Base-by-base conservation (phyloP, 176 grass and related monocot species). In the Cenchrus americanus region DNA sequence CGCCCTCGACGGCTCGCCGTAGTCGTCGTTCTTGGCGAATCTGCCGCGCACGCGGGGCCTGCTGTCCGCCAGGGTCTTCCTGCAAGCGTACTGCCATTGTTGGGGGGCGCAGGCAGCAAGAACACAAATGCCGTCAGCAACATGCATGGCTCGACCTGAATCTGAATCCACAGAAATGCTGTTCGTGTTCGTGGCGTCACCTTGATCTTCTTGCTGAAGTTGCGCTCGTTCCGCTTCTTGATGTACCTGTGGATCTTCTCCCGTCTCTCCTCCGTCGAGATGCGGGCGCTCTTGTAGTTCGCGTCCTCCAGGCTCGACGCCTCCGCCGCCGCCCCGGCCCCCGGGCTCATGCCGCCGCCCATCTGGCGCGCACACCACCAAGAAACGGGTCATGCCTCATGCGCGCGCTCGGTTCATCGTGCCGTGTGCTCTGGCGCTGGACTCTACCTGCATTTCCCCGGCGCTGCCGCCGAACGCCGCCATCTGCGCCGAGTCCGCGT, bases 131-230 rank as follows among this genome's bases (percentile, higher is more conserved):
- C 14, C 40, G 72, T 89, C 65, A 85, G 81, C 6, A 42, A 27
- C n/a, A 60, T 10, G 13, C 51, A 23, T 54, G 54, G 43, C 26
- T 8, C 51, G 47, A 47, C 3, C 5, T 11, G n/a, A 42, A 53
- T 73, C 3, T 27, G 17, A 50, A 62, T 67, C 52, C 18, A 6
- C 40, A 55, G 61, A 57, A 10, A 19, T 72, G 7, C 21, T 2
- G 7, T 32, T 12, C 19, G 14, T 11, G 50, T 13, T 27, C 51
- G 40, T 14, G 15, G 26, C 42, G 18, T 94, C 89, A 99, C 97
- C 93, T 99, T 99, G 81, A 99, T 99, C 88, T 94, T 99, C 86
- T 96, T 99, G 87, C 86, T 92, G 91, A 99, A 99, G 87, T 99
- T 99, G 59, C 97, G 85, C 80, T 94, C 74, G 80, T 94, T 92